phyloP scores from a whole-genome alignment of 306 rosid species.

The Senna siamea region DNA sequence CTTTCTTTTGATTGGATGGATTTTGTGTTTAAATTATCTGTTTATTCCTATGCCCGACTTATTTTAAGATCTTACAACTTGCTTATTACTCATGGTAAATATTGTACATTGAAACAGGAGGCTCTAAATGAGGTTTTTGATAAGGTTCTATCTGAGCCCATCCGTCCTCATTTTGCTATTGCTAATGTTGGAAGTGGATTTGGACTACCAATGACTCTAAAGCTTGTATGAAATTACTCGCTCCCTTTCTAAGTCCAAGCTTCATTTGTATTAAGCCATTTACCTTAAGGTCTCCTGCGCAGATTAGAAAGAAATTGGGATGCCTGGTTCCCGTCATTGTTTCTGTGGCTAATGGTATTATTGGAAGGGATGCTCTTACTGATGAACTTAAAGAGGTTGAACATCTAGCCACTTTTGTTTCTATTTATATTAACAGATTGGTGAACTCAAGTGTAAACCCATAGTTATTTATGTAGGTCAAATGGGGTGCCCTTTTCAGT shows the following conservation, averaged over 20 bases:
- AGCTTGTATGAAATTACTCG: conserved; percentile 50
- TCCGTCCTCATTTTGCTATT: conserved; percentile 70
- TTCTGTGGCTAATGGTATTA: conserved; percentile 57
- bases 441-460: conserved; percentile 19
- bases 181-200: conserved; percentile 64
- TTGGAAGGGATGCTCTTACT: conserved; percentile 66
- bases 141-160: conserved; percentile 72
- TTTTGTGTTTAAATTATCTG: background rate
- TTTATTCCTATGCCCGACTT: background rate
- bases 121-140: conserved; percentile 66
- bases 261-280: conserved; percentile 27
- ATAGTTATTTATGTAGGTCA: conserved; percentile 49
- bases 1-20: background rate
- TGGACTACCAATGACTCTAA: conserved; percentile 32
- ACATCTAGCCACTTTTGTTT: conserved; percentile 2
- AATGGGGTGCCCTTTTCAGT: conserved; percentile 52
- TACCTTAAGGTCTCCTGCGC: conserved; percentile 20
- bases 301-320: conserved; percentile 59
- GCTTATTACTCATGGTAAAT: conserved; percentile 5
- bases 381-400: conserved; percentile 72
- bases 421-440: conserved; percentile 21
- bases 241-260: background rate
- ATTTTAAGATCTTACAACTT: background rate
- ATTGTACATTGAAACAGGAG: conserved; percentile 42
- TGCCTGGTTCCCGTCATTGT: conserved; percentile 53